These are phyloP conservation scores for Pseudocercospora vitis DNA, from an alignment of 2,329 filamentous ascomycete species.

Conservation along the genomic window DNA sequence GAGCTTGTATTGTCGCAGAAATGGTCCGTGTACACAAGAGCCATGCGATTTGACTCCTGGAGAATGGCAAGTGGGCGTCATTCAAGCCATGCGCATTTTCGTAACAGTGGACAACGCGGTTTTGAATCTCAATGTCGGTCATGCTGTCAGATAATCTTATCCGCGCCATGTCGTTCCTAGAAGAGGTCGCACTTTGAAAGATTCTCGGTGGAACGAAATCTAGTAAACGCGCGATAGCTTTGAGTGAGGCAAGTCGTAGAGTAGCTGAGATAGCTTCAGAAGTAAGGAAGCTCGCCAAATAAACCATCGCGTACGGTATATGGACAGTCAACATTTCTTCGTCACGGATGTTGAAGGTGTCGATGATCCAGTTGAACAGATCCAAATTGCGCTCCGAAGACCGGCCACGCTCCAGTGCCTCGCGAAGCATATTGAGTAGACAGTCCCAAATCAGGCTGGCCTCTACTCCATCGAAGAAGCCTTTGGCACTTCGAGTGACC, in stretches of 20 bases:
- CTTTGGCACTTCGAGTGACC: constrained; percentile 86
- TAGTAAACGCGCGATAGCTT: constrained; percentile 18
- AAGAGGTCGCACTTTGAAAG: constrained; percentile 6
- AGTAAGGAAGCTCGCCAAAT: constrained; percentile 24
- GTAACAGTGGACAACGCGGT: constrained; percentile 17
- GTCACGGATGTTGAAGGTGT: constrained; percentile 88
- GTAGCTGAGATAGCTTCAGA: neutral
- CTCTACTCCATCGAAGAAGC: constrained; percentile 97
- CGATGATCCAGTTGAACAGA: constrained; percentile 76
- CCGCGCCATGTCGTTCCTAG: neutral
- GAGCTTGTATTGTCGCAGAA: constrained; percentile 7
- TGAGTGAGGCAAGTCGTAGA: constrained; percentile 7
- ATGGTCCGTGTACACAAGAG: constrained; percentile 8
- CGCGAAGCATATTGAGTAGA: constrained; percentile 28
- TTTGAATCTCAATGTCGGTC: constrained; percentile 8
- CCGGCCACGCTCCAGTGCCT: constrained; percentile 13
- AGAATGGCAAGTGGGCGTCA: constrained; percentile 5
- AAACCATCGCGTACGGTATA: constrained; percentile 68
- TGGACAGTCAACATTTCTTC: constrained; percentile 93
- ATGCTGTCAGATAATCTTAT: neutral
- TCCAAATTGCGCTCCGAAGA: constrained; percentile 55
- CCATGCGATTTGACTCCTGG: neutral
- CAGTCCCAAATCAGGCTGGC: constrained; percentile 78
- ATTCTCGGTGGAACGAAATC: constrained; percentile 19
- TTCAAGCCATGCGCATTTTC: constrained; percentile 9